Evolutionary conservation across 2,329 filamentous ascomycete species (phyloP).

Genomic region (Neonectria faginata): DNA sequence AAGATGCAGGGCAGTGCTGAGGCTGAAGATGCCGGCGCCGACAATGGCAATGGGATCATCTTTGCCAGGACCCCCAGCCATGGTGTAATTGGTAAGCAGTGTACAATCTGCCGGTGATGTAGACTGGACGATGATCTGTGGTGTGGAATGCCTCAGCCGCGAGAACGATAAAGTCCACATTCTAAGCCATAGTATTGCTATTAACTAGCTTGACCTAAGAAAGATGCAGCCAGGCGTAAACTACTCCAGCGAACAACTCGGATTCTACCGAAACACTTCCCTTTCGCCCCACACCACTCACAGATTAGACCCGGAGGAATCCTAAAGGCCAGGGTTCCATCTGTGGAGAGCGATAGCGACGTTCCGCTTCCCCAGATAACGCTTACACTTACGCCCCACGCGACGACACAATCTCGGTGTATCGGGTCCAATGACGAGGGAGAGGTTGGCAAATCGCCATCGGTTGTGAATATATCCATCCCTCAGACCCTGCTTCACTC

Average conservation of each 20-base stretch:
- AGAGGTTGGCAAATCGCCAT: neutral
- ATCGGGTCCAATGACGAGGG: constrained; percentile 1
- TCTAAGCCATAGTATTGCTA: neutral
- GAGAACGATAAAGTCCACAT: neutral
- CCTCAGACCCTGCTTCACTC: neutral
- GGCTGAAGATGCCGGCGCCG: constrained; percentile 46
- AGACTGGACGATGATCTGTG: neutral
- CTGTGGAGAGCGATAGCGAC: constrained; percentile 28
- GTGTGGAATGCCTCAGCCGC: neutral
- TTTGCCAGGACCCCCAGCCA: constrained; percentile 17
- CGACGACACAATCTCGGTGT: constrained; percentile 9
- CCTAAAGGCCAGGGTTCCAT: constrained; percentile 9
- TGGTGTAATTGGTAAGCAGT: neutral
- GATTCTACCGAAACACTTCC: constrained; percentile 23
- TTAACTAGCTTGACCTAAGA: neutral
- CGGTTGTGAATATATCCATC: constrained; percentile 15
- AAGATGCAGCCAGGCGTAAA: constrained; percentile 8
- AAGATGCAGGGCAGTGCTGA: constrained; percentile 51
- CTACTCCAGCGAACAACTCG: constrained; percentile 12
- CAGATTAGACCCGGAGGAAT: constrained; percentile 27
- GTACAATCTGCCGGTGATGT: neutral
- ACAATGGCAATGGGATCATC: constrained; percentile 29
- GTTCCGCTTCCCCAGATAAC: constrained; percentile 16
- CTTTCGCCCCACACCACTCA: constrained; percentile 8
- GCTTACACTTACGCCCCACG: constrained; percentile 17